Evolutionary conservation across 2,329 filamentous ascomycete species (phyloP), one percentile per base, ranked within the genome.

Genomic region (Hypoxylon sp.): DNA sequence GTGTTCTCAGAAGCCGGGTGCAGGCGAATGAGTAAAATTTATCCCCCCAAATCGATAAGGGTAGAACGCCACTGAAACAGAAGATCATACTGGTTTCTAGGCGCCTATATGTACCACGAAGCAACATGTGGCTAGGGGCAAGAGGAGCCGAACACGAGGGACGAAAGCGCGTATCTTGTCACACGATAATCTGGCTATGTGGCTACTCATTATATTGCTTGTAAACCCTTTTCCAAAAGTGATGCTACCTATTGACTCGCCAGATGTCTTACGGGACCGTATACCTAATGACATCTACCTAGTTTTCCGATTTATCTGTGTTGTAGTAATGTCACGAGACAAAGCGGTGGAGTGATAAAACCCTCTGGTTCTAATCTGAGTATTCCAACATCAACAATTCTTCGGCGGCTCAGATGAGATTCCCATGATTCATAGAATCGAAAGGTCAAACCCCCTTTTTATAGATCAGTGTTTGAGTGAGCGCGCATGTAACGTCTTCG

Each of bases 401-500:
- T 34, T 43, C 30, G 21, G 38, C 32, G 14, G 23, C 30, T 59
- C 45, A 50, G 56, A 32, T 49, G 10, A 46, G 32, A 34, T 46
- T 32, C 14, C 30, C n/a, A 34, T 46, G 21, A 5, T 46, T 25
- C n/a, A 46, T 56, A 51, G 25, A 52, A 34, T 36, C 30, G 48
- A 52, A 38, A 52, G 19, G 6, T 36, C 19, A 11, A 17, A 17
- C 23, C n/a, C 25, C n/a, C 36, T 30, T 34, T 43, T 41, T 32
- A 48, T 34, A 38, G 48, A 52, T 60, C 38, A 11, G 19, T 50
- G 46, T 60, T 60, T 52, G 32, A 28, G 2, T 52, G 52, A 45
- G 55, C 55, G 55, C 55, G 43, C 55, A 58, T 58, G 43, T 43
- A 58, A 58, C 55, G 30, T 43, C 25, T n/a, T 48, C 36, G 11